Evolutionary conservation across 441 rosid genomes (phyloP), one percentile per base, ranked within the genome.

Genomic region (Erodium texanum): DNA sequence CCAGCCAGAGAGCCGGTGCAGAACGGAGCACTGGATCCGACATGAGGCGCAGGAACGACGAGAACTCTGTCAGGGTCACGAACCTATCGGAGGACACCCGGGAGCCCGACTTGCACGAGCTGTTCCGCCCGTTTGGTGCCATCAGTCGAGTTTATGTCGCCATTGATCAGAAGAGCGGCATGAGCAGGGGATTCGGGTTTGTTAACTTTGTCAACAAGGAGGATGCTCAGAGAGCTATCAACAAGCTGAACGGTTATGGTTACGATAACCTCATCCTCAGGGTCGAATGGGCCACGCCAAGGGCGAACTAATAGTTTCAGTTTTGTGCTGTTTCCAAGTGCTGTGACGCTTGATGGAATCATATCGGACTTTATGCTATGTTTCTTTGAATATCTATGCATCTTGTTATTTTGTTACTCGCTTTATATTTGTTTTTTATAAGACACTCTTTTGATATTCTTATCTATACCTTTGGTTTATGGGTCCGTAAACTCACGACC

Each of bases 261-360:
- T 87, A 85, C 66, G 89, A 83, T 71, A 87, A 79, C 74, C 92
- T 87, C 66, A 87, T 87, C 79, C 89, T 87, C 38, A 81, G 87
- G 68, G 89, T 85, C 45, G 89, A 84, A 74, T 87, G 92, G 89
- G 92, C 89, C 0, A 83, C 87, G 14, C 87, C 88, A 41, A 87
- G 92, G 72, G 72, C 88, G 0, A 83, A 79, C 65, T 85, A 83
- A 83, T n/a, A n/a, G 56, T 54, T 36, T 23, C n/a, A n/a, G n/a
- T n/a, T n/a, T n/a, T n/a, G n/a, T n/a, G n/a, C n/a, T n/a, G n/a
- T n/a, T n/a, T n/a, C n/a, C n/a, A n/a, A n/a, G n/a, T n/a, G n/a
- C n/a, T n/a, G n/a, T n/a, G n/a, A n/a, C n/a, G n/a, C n/a, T n/a
- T n/a, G n/a, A n/a, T n/a, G n/a, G n/a, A n/a, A n/a, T n/a, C n/a